A percentile compares a stretch with the other conserved stretches of the same genome.
Evolutionary conservation across 2,329 filamentous ascomycete species (phyloP).

Genomic region (Seiridium cupressi): DNA sequence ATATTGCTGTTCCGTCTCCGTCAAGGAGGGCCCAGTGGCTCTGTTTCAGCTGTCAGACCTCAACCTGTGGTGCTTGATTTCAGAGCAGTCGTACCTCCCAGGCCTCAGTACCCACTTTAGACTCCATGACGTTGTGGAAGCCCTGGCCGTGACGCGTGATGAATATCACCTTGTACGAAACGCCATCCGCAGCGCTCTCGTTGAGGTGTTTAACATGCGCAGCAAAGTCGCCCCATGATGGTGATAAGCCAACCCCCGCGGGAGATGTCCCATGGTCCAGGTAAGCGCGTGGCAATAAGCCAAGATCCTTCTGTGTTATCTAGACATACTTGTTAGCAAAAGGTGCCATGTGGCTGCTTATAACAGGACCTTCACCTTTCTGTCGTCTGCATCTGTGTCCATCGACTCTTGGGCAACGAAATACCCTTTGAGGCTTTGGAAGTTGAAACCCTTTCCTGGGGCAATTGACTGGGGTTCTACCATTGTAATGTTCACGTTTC

Average conservation of each 20-base stretch:
- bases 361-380: neutral
- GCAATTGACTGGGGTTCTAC: neutral
- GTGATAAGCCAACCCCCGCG: neutral
- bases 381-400: neutral
- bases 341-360: neutral
- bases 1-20: conserved; percentile 7
- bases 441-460: neutral
- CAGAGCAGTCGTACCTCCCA: conserved; percentile 8
- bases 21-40: conserved; percentile 11
- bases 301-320: neutral
- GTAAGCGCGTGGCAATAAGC: neutral
- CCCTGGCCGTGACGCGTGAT: conserved; percentile 10
- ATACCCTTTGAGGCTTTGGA: neutral
- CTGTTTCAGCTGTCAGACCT: neutral
- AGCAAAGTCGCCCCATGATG: conserved; percentile 7
- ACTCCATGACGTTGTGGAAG: conserved; percentile 8
- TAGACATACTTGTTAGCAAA: neutral
- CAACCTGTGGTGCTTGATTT: neutral
- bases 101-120: conserved; percentile 7
- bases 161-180: conserved; percentile 11
- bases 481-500: neutral
- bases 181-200: conserved; percentile 1
- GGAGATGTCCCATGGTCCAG: neutral
- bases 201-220: conserved; percentile 7
- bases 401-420: neutral